A percentile compares a stretch with the other conserved stretches of the same genome.
phyloP scores from a whole-genome alignment of 352 stramenopile species.

The Aphanomyces cochlioides region DNA sequence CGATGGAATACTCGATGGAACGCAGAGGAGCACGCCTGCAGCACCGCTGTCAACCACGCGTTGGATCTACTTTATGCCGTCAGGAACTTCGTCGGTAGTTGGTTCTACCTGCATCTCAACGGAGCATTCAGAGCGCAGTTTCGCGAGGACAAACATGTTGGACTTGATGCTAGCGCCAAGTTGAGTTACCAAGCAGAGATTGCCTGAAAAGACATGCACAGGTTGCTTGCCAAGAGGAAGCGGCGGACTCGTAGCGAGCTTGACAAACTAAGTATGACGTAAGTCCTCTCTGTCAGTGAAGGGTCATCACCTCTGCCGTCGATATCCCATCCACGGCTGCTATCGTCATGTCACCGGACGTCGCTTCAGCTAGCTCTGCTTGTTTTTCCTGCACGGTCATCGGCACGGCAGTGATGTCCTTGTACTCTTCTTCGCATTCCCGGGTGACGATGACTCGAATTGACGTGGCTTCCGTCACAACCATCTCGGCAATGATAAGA shows the following conservation, averaged over 20 bases:
- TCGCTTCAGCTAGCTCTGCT: neutral
- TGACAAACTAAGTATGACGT: slow-evolving; percentile 1
- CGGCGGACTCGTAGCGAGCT: neutral
- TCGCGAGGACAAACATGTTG: slow-evolving; percentile 7
- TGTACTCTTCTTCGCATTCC: slow-evolving; percentile 1
- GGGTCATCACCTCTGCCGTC: neutral
- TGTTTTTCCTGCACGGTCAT: neutral
- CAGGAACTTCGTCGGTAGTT: no score
- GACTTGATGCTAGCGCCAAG: neutral
- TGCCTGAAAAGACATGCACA: slow-evolving; percentile 1
- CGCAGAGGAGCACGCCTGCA: neutral
- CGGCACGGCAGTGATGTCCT: neutral
- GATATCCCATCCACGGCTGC: neutral
- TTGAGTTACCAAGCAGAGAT: neutral
- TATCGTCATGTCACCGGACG: neutral
- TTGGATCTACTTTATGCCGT: neutral
- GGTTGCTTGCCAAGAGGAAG: neutral
- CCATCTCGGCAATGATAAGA: slow-evolving; percentile 2
- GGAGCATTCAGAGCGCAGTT: neutral
- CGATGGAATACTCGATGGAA: neutral
- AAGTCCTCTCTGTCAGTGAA: neutral
- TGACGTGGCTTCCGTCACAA: neutral
- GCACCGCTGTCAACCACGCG: neutral
- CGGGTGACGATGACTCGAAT: neutral
- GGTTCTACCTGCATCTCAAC: neutral